phyloP scores from a whole-genome alignment of 495 filamentous ascomycete genomes.

The Penicillium argentinense region DNA sequence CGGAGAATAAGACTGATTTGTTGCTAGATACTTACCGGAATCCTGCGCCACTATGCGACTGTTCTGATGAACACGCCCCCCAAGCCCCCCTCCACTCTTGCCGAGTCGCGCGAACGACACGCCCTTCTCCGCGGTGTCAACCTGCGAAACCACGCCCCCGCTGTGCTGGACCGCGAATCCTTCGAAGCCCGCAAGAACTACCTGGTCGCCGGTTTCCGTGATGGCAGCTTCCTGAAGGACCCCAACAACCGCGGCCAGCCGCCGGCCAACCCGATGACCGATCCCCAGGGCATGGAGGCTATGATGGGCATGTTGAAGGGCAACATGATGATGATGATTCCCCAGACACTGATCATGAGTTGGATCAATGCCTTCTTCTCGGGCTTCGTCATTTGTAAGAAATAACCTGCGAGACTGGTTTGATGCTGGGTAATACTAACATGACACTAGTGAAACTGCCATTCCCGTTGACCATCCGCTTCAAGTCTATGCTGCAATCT shows the following conservation, averaged over 20 bases:
- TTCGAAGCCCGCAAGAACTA: conserved; percentile 80
- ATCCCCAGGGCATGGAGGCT: conserved; percentile 96
- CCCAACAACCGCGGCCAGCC: conserved; percentile 82
- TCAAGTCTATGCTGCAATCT: conserved; percentile 98
- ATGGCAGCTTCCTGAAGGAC: conserved; percentile 84
- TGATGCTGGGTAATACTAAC: no score
- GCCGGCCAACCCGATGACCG: conserved; percentile 90
- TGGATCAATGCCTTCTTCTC: conserved; percentile 99
- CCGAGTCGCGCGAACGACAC: conserved; percentile 83
- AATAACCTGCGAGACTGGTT: neutral
- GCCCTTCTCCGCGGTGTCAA: conserved; percentile 82
- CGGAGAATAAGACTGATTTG: conserved; percentile 1
- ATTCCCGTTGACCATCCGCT: conserved; percentile 95
- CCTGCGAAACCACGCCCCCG: conserved; percentile 74
- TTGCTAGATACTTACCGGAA: conserved; percentile 81
- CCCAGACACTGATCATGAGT: conserved; percentile 97
- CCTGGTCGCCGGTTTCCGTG: conserved; percentile 75
- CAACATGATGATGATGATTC: conserved; percentile 99
- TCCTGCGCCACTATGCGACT: conserved; percentile 93
- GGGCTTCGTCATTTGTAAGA: conserved; percentile 91
- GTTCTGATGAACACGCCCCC: conserved; percentile 84
- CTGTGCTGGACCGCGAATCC: conserved; percentile 65
- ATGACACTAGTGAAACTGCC: conserved; percentile 99
- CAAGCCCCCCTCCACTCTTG: conserved; percentile 73
- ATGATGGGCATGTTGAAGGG: conserved; percentile 99